Evolutionary conservation across 768 basidiomycete genomes (phyloP).

Genomic region (Coprinopsis strossmayeri): DNA sequence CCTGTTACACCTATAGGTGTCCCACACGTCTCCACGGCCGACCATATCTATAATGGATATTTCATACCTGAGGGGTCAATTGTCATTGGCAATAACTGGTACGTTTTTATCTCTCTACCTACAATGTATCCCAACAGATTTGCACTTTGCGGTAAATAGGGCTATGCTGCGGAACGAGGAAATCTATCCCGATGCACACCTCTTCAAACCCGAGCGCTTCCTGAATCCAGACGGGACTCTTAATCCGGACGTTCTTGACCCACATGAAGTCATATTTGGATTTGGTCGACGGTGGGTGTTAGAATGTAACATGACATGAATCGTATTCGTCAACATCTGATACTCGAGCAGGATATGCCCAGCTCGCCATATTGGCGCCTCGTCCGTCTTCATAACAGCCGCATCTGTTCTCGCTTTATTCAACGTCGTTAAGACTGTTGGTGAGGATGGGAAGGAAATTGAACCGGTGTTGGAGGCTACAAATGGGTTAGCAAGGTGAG

Average conservation of each 20-base stretch:
- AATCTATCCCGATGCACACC: slow-evolving; percentile 12
- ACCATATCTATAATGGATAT: slow-evolving; percentile 25
- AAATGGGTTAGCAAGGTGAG: not conserved
- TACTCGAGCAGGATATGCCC: too few species aligned
- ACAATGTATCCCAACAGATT: not conserved
- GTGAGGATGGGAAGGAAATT: slow-evolving; percentile 20
- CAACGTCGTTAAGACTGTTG: slow-evolving; percentile 22
- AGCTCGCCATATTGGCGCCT: too few species aligned
- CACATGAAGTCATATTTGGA: slow-evolving; percentile 25
- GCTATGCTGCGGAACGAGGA: slow-evolving; percentile 18
- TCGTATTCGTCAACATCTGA: too few species aligned
- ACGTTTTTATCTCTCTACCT: not conserved
- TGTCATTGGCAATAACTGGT: slow-evolving; percentile 25
- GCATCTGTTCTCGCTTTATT: slow-evolving; percentile 27
- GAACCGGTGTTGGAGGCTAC: not conserved
- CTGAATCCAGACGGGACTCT: slow-evolving; percentile 2
- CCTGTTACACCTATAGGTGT: slow-evolving; percentile 23
- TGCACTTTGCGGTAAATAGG: slow-evolving; percentile 5
- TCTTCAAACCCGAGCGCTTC: slow-evolving; percentile 17
- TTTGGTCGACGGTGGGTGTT: too few species aligned
- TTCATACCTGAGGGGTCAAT: slow-evolving; percentile 11
- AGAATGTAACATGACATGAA: too few species aligned
- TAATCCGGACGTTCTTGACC: not conserved
- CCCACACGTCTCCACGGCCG: slow-evolving; percentile 26
- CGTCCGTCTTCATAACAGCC: slow-evolving; percentile 21